Evolutionary conservation across 805 yeast species (phyloP).

Genomic region (Tetrapisispora iriomotensis): DNA sequence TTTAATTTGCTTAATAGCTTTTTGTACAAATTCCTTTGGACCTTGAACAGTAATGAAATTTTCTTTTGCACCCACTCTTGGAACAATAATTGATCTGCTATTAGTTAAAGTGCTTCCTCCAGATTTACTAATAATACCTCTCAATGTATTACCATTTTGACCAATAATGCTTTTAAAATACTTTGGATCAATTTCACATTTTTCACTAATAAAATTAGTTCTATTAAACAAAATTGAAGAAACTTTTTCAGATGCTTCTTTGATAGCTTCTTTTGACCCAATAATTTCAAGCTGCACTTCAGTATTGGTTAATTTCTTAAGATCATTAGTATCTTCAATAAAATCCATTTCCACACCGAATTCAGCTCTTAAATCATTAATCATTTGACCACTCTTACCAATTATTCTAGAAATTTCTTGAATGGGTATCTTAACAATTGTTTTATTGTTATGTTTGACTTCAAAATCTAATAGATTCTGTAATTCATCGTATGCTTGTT

Average conservation of each 20-base stretch:
- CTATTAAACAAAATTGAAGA: conserved; percentile 52
- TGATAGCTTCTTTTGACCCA: conserved; percentile 73
- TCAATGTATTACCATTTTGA: conserved; percentile 60
- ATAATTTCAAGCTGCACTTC: conserved; percentile 54
- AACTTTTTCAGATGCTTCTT: conserved; percentile 58
- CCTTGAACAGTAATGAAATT: conserved; percentile 59
- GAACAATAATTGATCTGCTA: conserved; percentile 41
- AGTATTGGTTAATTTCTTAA: conserved; percentile 37
- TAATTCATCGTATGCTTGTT: conserved; percentile 74
- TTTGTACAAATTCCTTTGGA: conserved; percentile 60
- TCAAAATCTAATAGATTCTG: conserved; percentile 77
- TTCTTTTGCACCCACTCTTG: conserved; percentile 56
- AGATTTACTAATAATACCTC: conserved; percentile 65
- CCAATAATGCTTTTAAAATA: conserved; percentile 73
- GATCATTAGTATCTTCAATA: conserved; percentile 30
- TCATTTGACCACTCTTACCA: conserved; percentile 79
- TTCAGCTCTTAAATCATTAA: conserved; percentile 65
- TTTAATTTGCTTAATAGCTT: conserved; percentile 52
- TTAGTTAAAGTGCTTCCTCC: conserved; percentile 47
- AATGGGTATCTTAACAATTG: conserved; percentile 53
- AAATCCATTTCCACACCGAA: conserved; percentile 44
- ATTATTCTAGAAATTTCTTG: conserved; percentile 75
- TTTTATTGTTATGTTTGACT: conserved; percentile 68
- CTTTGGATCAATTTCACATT: conserved; percentile 60
- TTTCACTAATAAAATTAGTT: conserved; percentile 48